Evolutionary conservation across 179 eudicot species (phyloP).

Genomic region (Spergularia azorica): DNA sequence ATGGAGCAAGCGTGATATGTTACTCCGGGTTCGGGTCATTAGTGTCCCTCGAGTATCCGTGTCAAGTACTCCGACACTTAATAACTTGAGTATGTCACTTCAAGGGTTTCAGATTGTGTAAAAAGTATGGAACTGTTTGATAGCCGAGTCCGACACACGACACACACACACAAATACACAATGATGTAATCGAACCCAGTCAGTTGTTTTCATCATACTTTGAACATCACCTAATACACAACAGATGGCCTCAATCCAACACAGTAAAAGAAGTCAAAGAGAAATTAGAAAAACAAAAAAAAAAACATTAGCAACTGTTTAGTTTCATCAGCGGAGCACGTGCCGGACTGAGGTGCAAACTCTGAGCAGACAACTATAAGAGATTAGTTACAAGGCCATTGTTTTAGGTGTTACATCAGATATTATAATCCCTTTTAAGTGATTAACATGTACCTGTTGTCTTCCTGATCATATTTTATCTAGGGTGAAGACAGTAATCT

Average conservation of each 20-base stretch:
- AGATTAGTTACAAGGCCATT: constrained; percentile 18
- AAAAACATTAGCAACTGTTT: neutral
- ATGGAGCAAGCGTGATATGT: neutral
- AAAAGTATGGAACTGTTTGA: neutral
- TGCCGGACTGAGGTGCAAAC: constrained; percentile 5
- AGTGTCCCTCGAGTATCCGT: neutral
- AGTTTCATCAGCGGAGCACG: constrained; percentile 9
- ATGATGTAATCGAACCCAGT: neutral
- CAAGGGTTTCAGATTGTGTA: neutral
- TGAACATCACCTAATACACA: neutral
- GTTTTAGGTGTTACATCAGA: constrained; percentile 20
- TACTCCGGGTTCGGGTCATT: neutral
- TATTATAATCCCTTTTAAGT: constrained; percentile 15
- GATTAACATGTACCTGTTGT: constrained; percentile 9
- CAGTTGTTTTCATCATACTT: neutral
- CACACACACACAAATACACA: too few relatives aligned
- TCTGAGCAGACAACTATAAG: constrained; percentile 4
- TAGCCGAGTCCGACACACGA: too few relatives aligned
- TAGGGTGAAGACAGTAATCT: neutral
- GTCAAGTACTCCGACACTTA: neutral
- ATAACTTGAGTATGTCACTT: neutral
- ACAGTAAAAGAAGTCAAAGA: neutral
- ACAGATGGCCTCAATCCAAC: neutral
- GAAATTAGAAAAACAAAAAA: neutral
- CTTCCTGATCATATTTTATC: constrained; percentile 18